A percentile compares a stretch with the other conserved stretches of the same genome.
These are phyloP conservation scores for Suillus sp. DNA, from an alignment of 768 basidiomycete species.

Conservation along the genomic window DNA sequence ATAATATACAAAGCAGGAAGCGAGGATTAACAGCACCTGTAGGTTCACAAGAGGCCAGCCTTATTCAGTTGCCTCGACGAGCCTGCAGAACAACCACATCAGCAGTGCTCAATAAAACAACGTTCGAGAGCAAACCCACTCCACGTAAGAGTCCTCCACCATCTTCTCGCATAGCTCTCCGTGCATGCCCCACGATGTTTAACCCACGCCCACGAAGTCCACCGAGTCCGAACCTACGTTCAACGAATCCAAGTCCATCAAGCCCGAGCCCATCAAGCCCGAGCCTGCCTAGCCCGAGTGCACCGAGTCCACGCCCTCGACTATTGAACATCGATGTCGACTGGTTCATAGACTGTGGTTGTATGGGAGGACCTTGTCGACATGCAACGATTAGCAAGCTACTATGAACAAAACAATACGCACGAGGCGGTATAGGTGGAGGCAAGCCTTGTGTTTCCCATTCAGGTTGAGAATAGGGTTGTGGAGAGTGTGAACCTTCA, in stretches of 20 bases:
- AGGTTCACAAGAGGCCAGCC: neutral
- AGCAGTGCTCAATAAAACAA: neutral
- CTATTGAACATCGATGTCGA: neutral
- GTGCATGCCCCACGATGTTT: neutral
- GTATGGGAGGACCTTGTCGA: too few relatives aligned
- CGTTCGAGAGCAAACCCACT: neutral
- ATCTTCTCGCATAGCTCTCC: neutral
- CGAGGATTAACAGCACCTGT: neutral
- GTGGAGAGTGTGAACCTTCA: neutral
- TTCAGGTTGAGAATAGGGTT: neutral
- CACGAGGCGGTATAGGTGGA: neutral
- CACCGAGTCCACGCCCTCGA: neutral
- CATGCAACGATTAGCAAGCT: neutral
- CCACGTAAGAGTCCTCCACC: too few relatives aligned
- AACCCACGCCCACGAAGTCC: neutral
- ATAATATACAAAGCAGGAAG: neutral
- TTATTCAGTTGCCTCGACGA: neutral
- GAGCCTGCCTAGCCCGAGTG: too few relatives aligned
- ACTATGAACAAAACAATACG: neutral
- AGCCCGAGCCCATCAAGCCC: too few relatives aligned
- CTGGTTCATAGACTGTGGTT: too few relatives aligned
- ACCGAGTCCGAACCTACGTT: too few relatives aligned
- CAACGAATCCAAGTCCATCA: too few relatives aligned
- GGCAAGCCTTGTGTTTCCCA: neutral
- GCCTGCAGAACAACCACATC: neutral